Percentiles rank a stretch among this genome's conserved stretches.
Evolutionary conservation across 2,329 filamentous ascomycete species (phyloP).

Genomic region (Hymenoscyphus infarciens): DNA sequence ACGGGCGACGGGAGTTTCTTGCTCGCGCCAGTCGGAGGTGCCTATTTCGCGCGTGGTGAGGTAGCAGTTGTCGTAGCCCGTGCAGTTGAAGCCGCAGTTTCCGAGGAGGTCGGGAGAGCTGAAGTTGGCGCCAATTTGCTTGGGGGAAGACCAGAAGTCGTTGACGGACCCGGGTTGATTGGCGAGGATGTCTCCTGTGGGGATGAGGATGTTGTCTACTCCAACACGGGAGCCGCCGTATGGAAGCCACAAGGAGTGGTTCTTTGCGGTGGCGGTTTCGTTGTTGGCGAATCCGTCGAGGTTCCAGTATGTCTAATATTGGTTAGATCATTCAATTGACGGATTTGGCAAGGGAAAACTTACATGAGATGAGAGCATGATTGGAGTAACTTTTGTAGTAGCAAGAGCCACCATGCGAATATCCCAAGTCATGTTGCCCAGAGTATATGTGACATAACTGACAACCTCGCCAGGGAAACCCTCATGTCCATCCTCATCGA

Average conservation of each 20-base stretch:
- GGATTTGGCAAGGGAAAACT: constrained; percentile 11
- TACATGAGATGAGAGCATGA: constrained; percentile 69
- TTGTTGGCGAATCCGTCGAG: constrained; percentile 75
- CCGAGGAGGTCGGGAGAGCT: constrained; percentile 57
- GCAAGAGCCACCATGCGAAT: constrained; percentile 69
- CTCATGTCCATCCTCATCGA: constrained; percentile 68
- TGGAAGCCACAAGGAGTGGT: constrained; percentile 71
- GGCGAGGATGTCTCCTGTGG: constrained; percentile 70
- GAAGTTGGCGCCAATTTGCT: constrained; percentile 72
- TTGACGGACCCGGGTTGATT: constrained; percentile 67
- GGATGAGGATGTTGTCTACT: constrained; percentile 69
- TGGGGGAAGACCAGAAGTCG: constrained; percentile 78
- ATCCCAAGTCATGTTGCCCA: constrained; percentile 65
- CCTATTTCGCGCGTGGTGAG: constrained; percentile 60
- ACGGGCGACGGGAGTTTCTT: constrained; percentile 55
- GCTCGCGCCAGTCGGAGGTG: constrained; percentile 60
- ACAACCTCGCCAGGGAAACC: constrained; percentile 78
- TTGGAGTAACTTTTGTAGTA: constrained; percentile 72
- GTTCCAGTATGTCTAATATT: constrained; percentile 71
- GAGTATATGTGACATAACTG: constrained; percentile 69
- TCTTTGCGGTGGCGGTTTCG: constrained; percentile 59
- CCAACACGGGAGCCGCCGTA: constrained; percentile 67
- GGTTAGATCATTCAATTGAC: not conserved
- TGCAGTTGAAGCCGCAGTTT: constrained; percentile 80
- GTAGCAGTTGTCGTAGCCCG: constrained; percentile 75